Base-by-base conservation (phyloP, 352 stramenopile genomes). In the Globisporangium middletonii region DNA sequence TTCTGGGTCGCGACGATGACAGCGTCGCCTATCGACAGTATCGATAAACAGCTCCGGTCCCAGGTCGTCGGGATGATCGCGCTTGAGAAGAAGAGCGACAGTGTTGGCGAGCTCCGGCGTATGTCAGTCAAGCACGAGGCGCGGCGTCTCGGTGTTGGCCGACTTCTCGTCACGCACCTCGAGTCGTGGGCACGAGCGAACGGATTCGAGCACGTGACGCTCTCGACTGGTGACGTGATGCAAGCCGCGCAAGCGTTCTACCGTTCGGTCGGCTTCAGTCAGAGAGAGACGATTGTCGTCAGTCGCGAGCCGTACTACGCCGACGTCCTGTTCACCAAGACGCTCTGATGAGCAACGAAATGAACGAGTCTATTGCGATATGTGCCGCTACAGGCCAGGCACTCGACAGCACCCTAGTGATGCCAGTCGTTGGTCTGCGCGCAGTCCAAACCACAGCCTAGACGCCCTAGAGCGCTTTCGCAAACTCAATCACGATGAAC, bases 41-140 rank as follows among this genome's bases (percentile, higher is more conserved):
- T 5, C 8, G 33, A 38, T 11, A 9, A 38, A 3, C 33, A 38
- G 12, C 4, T 38, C 6, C 33, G 1, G 7, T 9, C 33, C 6
- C 33, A 60, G 23, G 35, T 73, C 1, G 54, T 64, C 6, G 67
- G 57, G 15, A 70, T 70, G 53, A 60, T 70, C 9, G 66, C 44
- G 1, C 46, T 71, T 43, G 55, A 71, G 28, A 55, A 50, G 46
- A 73, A 65, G n/a, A 9, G 1, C 2, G 11, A 59, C 5, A 27
- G 47, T 38, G 28, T 52, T 12, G 63, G 63, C 28, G 67, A 73
- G 54, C 55, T 74, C 49, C 67, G 76, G 1, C 70, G 76, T 50
- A 66, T 86, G 69, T 82, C 73, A 1, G 73, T 83, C 30, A 65
- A 71, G 55, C n/a, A 53, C 28, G 65, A 63, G 12, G 62, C 64